A percentile compares a stretch with the other conserved stretches of the same genome.
Evolutionary conservation across 768 basidiomycete species (phyloP).

Genomic region (Crassisporium funariophilum): DNA sequence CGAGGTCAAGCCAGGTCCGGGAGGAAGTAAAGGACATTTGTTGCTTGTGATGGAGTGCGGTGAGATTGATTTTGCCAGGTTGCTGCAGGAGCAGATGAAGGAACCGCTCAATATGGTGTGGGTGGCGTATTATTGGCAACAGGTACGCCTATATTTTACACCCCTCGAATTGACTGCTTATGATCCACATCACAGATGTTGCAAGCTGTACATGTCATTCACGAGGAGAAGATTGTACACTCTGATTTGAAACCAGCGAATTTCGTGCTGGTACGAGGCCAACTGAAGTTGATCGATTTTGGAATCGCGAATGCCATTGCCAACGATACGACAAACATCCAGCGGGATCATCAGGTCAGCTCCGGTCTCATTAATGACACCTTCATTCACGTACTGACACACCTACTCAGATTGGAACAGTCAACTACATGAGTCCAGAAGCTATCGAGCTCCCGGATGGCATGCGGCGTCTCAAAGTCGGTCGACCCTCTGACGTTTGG

Average conservation of each 20-base stretch:
- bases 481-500: constrained; percentile 96
- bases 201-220: constrained; percentile 97
- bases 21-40: constrained; percentile 72
- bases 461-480: constrained; percentile 90
- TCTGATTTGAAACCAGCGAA: constrained; percentile 98
- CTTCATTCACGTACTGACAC: not conserved
- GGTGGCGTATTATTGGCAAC: constrained; percentile 96
- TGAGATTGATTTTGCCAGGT: constrained; percentile 85
- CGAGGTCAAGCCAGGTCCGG: constrained; percentile 75
- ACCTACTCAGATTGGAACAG: constrained; percentile 78
- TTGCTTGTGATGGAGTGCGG: constrained; percentile 97
- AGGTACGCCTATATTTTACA: constrained; percentile 63
- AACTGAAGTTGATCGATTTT: constrained; percentile 97
- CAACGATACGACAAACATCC: constrained; percentile 98
- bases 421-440: constrained; percentile 99
- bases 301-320: constrained; percentile 99
- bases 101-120: constrained; percentile 91
- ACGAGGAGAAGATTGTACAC: constrained; percentile 98
- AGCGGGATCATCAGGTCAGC: constrained; percentile 88
- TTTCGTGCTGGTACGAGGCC: constrained; percentile 93
- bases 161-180: too few relatives aligned
- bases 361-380: not conserved
- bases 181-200: constrained; percentile 94
- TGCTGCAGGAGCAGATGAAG: constrained; percentile 83
- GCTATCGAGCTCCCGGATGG: constrained; percentile 89